phyloP scores from a whole-genome alignment of 192 early-diverging fungal species.

The Coemansia sp. region DNA sequence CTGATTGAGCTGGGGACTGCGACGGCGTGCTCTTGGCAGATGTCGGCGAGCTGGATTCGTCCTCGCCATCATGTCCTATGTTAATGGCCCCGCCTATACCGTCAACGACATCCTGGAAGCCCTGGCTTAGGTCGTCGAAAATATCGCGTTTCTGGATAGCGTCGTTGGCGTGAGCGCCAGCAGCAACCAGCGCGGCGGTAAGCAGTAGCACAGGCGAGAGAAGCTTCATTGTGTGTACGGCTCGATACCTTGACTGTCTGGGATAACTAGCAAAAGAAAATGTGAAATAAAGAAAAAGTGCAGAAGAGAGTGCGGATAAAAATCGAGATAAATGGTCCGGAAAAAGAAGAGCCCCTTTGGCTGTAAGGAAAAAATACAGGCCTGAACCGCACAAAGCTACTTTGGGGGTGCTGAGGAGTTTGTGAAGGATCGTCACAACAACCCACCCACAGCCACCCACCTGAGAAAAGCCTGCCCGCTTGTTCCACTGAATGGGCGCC shows the following conservation, averaged over 20 bases:
- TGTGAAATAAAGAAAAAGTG: neutral
- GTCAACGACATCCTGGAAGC: slow-evolving; percentile 3
- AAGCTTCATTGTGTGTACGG: slow-evolving; percentile 1
- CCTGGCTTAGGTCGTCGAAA: neutral
- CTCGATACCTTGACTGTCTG: neutral
- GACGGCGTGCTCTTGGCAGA: neutral
- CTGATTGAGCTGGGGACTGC: neutral
- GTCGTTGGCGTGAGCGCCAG: neutral
- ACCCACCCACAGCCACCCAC: neutral
- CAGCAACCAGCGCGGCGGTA: neutral
- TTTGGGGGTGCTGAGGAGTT: neutral
- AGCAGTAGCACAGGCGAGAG: slow-evolving; percentile 1
- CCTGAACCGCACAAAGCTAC: neutral
- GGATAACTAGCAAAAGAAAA: neutral
- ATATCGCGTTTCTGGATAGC: slow-evolving; percentile 19
- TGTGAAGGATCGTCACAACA: slow-evolving; percentile 1
- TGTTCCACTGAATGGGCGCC: neutral
- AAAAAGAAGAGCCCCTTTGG: slow-evolving; percentile 6
- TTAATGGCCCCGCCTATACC: slow-evolving; percentile 1
- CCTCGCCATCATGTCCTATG: slow-evolving; percentile 1
- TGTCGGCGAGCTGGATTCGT: neutral
- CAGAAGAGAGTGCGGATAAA: neutral
- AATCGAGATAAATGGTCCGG: neutral
- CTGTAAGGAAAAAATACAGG: neutral
- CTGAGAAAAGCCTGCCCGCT: neutral